phyloP scores from a whole-genome alignment of 2,329 filamentous ascomycete species.

The Sodiomyces alkalinus region DNA sequence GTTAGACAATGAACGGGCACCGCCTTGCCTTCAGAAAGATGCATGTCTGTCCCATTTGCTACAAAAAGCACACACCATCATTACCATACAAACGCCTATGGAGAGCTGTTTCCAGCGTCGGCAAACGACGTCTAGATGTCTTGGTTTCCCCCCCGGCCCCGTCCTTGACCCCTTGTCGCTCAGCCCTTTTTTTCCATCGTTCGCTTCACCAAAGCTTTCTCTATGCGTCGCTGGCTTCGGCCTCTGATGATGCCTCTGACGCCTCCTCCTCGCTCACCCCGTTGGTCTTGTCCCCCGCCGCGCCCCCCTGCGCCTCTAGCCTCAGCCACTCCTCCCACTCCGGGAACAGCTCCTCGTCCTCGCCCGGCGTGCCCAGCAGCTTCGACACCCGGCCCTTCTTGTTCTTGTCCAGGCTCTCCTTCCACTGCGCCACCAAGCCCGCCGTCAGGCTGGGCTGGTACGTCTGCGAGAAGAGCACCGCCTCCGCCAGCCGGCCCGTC shows the following conservation, averaged over 20 bases:
- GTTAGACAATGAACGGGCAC: neutral
- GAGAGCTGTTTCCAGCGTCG: constrained; percentile 6
- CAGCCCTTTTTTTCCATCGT: constrained; percentile 8
- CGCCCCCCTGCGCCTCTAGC: constrained; percentile 58
- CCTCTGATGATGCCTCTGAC: constrained; percentile 11
- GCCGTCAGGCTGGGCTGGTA: constrained; percentile 73
- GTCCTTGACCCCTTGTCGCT: constrained; percentile 1
- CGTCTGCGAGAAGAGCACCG: constrained; percentile 84
- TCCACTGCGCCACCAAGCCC: constrained; percentile 63
- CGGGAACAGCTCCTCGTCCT: constrained; percentile 80
- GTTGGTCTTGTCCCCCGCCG: constrained; percentile 14
- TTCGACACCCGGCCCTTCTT: constrained; percentile 79
- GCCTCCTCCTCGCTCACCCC: constrained; percentile 10
- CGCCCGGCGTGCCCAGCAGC: constrained; percentile 66
- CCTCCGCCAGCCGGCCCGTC: constrained; percentile 70
- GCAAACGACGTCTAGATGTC: constrained; percentile 8
- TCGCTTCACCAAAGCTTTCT: constrained; percentile 11
- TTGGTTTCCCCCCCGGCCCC: constrained; percentile 6
- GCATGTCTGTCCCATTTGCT: constrained; percentile 3
- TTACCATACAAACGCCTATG: constrained; percentile 10
- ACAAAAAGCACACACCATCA: constrained; percentile 7
- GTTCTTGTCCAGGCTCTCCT: constrained; percentile 63
- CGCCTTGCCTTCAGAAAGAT: neutral
- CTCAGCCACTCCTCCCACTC: constrained; percentile 88
- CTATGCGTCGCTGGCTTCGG: constrained; percentile 12